These are phyloP conservation scores for Penicillium subrubescens DNA, from an alignment of 495 filamentous ascomycete species.

Conservation along the genomic window DNA sequence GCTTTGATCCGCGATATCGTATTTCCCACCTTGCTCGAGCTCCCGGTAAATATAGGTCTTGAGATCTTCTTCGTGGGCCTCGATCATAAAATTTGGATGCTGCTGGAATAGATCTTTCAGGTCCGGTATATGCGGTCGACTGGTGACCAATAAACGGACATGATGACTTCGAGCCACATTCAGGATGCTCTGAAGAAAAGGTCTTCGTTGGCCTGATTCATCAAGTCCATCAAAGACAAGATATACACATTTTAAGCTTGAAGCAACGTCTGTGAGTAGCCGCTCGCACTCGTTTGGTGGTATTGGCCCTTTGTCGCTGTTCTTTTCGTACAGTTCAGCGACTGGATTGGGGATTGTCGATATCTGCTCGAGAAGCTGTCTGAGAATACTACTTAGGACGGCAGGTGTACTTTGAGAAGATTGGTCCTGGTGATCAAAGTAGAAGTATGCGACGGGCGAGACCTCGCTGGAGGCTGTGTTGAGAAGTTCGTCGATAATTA, in stretches of 20 bases:
- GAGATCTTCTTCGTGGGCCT: neutral
- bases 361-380: neutral
- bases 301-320: neutral
- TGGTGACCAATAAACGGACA: neutral
- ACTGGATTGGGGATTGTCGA: neutral
- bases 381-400: neutral
- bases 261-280: neutral
- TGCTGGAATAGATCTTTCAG: neutral
- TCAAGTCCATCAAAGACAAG: neutral
- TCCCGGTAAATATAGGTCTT: neutral
- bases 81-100: neutral
- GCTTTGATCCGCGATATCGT: neutral
- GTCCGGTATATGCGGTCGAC: neutral
- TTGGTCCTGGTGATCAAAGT: neutral
- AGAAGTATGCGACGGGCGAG: neutral
- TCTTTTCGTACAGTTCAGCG: neutral
- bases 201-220: neutral
- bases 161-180: neutral
- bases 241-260: neutral
- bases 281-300: neutral
- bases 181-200: neutral
- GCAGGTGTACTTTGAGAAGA: neutral
- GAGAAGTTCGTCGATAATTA: conserved; percentile 1
- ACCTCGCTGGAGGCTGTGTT: neutral
- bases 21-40: neutral